These are phyloP conservation scores for Centrapalus pauciflorus DNA, from an alignment of 129 eudicot species.

Conservation along the genomic window DNA sequence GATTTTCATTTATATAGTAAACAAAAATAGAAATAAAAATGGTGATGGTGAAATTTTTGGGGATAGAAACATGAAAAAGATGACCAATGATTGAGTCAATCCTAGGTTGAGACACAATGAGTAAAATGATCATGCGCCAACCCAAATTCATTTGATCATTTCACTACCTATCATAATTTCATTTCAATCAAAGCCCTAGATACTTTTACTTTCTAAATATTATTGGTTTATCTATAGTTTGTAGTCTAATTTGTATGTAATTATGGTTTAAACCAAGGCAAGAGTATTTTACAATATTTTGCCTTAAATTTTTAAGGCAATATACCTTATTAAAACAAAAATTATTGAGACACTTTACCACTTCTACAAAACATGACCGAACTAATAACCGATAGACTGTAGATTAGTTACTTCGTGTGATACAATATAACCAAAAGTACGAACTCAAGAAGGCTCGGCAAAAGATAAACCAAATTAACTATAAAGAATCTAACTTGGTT, in stretches of 20 bases:
- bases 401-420: no score
- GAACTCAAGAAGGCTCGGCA: no score
- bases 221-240: neutral
- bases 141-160: conserved; percentile 18
- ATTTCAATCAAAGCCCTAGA: conserved; percentile 16
- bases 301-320: no score
- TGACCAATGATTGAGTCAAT: conserved; percentile 36
- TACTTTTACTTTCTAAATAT: neutral
- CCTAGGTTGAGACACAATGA: conserved; percentile 44
- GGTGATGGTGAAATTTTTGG: neutral
- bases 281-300: neutral
- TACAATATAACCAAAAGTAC: no score
- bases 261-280: no score
- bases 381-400: no score
- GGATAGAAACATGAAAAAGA: conserved; percentile 13
- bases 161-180: conserved; percentile 12
- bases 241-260: neutral
- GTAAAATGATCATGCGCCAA: conserved; percentile 35
- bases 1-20: neutral
- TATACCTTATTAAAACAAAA: no score
- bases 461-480: no score
- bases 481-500: no score
- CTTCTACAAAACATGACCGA: no score
- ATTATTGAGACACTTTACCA: no score
- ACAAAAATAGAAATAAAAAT: neutral